Evolutionary conservation across 495 filamentous ascomycete genomes (phyloP).

Genomic region (Penicillium odoratum): DNA sequence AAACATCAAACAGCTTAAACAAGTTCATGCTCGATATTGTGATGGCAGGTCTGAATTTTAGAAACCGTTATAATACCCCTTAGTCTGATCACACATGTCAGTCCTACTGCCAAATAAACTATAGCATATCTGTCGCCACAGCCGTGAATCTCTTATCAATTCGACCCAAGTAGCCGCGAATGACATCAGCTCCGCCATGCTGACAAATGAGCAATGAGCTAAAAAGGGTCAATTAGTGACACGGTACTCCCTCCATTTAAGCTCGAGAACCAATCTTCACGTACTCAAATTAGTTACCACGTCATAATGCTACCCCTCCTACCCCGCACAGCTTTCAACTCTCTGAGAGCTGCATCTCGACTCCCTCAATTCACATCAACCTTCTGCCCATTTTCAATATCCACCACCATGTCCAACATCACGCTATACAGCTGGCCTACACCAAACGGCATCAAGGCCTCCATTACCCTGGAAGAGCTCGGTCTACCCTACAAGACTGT

Average conservation of each 20-base stretch:
- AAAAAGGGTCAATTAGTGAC: background rate
- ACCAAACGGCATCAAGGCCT: conserved; percentile 60
- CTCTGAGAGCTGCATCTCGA: conserved; percentile 17
- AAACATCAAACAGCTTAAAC: no score
- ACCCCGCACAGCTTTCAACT: conserved; percentile 2
- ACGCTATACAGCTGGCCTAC: conserved; percentile 39
- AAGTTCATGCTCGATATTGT: no score
- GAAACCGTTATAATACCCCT: no score
- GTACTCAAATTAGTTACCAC: background rate
- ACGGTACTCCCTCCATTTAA: background rate
- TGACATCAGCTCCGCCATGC: background rate
- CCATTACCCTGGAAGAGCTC: conserved; percentile 81
- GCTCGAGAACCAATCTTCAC: background rate
- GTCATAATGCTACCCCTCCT: conserved; percentile 17
- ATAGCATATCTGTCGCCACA: no score
- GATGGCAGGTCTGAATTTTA: no score
- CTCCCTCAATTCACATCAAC: conserved; percentile 12
- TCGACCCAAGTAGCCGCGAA: background rate
- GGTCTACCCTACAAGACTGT: conserved; percentile 63
- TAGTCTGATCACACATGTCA: no score
- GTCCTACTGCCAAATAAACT: no score
- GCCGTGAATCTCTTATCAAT: no score
- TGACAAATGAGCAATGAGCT: background rate
- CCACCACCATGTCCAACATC: conserved; percentile 32
- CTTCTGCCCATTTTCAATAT: conserved; percentile 17